These are phyloP conservation scores for Trametes sp. DNA, from an alignment of 1,284 basidiomycete species.

Conservation along the genomic window DNA sequence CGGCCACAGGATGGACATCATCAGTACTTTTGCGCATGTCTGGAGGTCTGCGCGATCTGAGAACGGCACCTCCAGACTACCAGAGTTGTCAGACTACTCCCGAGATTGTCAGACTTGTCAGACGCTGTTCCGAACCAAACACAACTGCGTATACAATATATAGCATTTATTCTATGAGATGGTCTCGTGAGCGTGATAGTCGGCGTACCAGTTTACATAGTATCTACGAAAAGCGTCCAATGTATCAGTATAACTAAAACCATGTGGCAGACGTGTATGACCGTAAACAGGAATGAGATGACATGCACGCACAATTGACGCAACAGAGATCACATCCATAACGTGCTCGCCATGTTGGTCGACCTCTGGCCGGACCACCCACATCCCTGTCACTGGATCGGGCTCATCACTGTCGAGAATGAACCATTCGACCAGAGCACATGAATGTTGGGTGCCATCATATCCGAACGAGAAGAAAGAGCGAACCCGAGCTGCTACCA, in stretches of 20 bases:
- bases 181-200: conserved; percentile 15
- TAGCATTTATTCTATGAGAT: background rate
- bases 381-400: background rate
- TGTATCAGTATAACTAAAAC: conserved; percentile 7
- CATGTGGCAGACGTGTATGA: conserved; percentile 1
- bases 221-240: conserved; percentile 19
- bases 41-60: background rate
- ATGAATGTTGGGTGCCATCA: background rate
- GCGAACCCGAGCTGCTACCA: background rate
- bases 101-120: background rate
- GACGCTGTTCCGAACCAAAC: background rate
- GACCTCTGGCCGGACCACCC: background rate
- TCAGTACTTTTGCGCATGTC: background rate
- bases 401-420: background rate
- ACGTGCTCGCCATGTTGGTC: background rate
- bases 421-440: background rate
- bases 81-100: background rate
- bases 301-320: conserved; percentile 21
- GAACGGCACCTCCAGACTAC: background rate
- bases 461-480: background rate
- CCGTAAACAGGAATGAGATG: conserved; percentile 30
- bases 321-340: conserved; percentile 5
- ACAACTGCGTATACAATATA: background rate
- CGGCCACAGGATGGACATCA: conserved; percentile 10
- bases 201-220: conserved; percentile 20